phyloP scores from a whole-genome alignment of 1,284 basidiomycete genomes.

The Microbotryomycetes sp. region DNA sequence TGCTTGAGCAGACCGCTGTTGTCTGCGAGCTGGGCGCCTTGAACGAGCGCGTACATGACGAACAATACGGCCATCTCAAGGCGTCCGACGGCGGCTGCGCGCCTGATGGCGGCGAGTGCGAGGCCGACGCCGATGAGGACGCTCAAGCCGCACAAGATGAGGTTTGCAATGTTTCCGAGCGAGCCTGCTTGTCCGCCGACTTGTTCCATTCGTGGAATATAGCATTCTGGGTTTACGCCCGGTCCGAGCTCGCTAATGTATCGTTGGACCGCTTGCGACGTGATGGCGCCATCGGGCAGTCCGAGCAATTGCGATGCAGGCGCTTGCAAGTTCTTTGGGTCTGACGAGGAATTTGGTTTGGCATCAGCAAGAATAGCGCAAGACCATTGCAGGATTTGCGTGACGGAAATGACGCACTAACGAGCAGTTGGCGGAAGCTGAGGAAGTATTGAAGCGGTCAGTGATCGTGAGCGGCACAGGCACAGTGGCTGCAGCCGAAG shows the following conservation, averaged over 20 bases:
- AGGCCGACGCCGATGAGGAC: slow-evolving; percentile 30
- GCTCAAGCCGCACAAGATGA: slow-evolving; percentile 29
- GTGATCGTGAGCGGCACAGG: no score
- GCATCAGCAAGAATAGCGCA: neutral
- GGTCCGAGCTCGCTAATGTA: slow-evolving; percentile 22
- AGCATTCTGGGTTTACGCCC: slow-evolving; percentile 29
- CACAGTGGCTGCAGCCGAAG: no score
- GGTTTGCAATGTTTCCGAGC: slow-evolving; percentile 33
- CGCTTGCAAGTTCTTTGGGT: slow-evolving; percentile 17
- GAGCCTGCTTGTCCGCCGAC: slow-evolving; percentile 21
- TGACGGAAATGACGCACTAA: slow-evolving; percentile 5
- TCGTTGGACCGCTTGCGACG: slow-evolving; percentile 2
- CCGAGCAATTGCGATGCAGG: slow-evolving; percentile 27
- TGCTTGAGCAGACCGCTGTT: slow-evolving; percentile 29
- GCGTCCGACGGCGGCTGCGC: slow-evolving; percentile 33
- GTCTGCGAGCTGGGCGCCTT: slow-evolving; percentile 33
- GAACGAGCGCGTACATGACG: slow-evolving; percentile 31
- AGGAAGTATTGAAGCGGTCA: no score
- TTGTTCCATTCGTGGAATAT: slow-evolving; percentile 27
- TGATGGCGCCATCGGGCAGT: slow-evolving; percentile 20
- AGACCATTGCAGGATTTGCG: neutral
- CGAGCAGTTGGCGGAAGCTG: slow-evolving; percentile 42
- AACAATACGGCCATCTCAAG: slow-evolving; percentile 32
- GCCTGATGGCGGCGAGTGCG: slow-evolving; percentile 21
- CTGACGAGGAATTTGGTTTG: neutral